Evolutionary conservation across 805 yeast species (phyloP).

Genomic region (Priceomyces fermenticarens): DNA sequence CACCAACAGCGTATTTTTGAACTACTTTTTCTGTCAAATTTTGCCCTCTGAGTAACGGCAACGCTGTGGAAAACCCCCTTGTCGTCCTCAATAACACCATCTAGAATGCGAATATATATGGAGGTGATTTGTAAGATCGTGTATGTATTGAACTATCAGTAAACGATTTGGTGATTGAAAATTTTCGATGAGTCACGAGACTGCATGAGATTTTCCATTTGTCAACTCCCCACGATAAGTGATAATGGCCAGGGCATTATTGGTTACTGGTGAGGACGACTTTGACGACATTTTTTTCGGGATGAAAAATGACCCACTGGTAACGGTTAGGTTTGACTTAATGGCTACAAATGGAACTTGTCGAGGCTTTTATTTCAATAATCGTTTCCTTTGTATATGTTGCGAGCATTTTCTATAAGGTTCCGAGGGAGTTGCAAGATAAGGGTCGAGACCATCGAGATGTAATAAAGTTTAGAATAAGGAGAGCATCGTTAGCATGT

Average conservation of each 20-base stretch:
- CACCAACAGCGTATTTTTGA: slow-evolving; percentile 86
- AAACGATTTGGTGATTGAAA: background rate
- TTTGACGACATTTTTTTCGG: background rate
- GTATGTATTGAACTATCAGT: too few species aligned
- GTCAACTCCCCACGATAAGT: background rate
- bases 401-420: slow-evolving; percentile 30
- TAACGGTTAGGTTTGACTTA: background rate
- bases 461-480: slow-evolving; percentile 42
- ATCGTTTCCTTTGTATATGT: slow-evolving; percentile 48
- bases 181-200: slow-evolving; percentile 5
- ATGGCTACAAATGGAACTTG: background rate
- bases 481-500: slow-evolving; percentile 32
- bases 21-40: slow-evolving; percentile 94
- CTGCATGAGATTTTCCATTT: background rate
- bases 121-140: too few species aligned
- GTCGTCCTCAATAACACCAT: background rate
- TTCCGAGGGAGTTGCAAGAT: slow-evolving; percentile 18
- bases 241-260: background rate
- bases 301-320: background rate
- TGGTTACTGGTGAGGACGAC: slow-evolving; percentile 1
- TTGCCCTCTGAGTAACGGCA: slow-evolving; percentile 49
- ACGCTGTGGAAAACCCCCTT: slow-evolving; percentile 18
- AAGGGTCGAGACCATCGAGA: slow-evolving; percentile 40
- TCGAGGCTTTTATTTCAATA: slow-evolving; percentile 15
- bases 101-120: too few species aligned